phyloP scores from a whole-genome alignment of 257 asterid genomes.

The Solanum etuberosum region DNA sequence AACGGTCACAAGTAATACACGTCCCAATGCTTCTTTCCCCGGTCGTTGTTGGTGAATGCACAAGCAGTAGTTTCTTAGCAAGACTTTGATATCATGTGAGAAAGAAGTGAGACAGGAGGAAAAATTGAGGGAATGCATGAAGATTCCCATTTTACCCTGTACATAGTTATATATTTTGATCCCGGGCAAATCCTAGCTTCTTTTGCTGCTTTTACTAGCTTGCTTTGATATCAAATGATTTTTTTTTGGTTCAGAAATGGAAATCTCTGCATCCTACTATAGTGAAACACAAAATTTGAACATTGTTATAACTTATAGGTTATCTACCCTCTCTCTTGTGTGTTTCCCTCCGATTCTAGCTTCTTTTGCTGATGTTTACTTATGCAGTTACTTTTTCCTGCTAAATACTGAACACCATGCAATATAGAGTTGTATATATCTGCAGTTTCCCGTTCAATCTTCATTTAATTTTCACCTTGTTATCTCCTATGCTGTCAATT shows the following conservation, averaged over 20 bases:
- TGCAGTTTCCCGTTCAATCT: neutral
- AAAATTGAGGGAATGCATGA: neutral
- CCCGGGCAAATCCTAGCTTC: neutral
- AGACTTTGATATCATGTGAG: neutral
- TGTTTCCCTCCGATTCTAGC: neutral
- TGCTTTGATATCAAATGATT: neutral
- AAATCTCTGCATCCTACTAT: neutral
- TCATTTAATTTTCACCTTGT: neutral
- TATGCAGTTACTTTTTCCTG: neutral
- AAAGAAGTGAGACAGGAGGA: neutral
- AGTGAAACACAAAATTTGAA: neutral
- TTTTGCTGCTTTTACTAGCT: neutral
- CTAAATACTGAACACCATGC: neutral
- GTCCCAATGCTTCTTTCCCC: neutral
- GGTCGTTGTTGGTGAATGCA: neutral
- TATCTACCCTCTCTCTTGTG: neutral
- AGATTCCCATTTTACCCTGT: neutral
- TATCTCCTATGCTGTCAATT: neutral
- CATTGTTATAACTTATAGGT: neutral
- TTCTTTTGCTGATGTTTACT: neutral
- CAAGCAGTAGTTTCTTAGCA: neutral
- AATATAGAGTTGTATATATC: neutral
- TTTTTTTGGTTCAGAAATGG: neutral
- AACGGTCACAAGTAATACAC: neutral
- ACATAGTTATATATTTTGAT: neutral